phyloP scores from a whole-genome alignment of 345 rosid species.

The Corchorus olitorius region DNA sequence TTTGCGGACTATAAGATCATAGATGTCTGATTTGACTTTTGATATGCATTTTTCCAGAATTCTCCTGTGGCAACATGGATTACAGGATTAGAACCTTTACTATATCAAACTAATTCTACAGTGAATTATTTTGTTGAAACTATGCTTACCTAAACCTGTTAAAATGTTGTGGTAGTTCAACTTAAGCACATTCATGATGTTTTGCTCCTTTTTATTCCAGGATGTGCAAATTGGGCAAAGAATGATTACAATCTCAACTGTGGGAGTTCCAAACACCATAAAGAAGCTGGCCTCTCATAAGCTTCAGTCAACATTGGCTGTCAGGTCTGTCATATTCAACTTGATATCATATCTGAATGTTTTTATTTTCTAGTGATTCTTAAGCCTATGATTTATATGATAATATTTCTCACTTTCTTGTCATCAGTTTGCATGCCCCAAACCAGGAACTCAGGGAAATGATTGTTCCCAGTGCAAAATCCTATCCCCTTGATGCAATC shows the following conservation, averaged over 20 bases:
- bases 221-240: slow-evolving; percentile 96
- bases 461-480: slow-evolving; percentile 95
- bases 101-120: not conserved
- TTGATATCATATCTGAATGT: not conserved
- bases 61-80: not conserved
- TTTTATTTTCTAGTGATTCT: not conserved
- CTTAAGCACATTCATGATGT: slow-evolving; percentile 9
- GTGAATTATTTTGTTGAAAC: not conserved
- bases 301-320: slow-evolving; percentile 95
- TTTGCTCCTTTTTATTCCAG: slow-evolving; percentile 36
- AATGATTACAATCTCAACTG: slow-evolving; percentile 95
- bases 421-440: slow-evolving; percentile 85
- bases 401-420: slow-evolving; percentile 15
- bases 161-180: not conserved
- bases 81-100: not conserved
- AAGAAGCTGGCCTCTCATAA: slow-evolving; percentile 87
- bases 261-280: slow-evolving; percentile 97
- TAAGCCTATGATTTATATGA: not conserved
- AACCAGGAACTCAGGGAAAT: slow-evolving; percentile 85
- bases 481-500: slow-evolving; percentile 87
- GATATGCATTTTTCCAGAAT: not conserved
- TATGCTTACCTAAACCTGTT: not conserved
- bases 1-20: not conserved
- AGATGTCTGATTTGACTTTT: not conserved
- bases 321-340: slow-evolving; percentile 52